Percentiles rank a stretch among this genome's conserved stretches.
These are phyloP conservation scores for Penicillium desertorum DNA, from an alignment of 495 filamentous ascomycete species.

Conservation along the genomic window DNA sequence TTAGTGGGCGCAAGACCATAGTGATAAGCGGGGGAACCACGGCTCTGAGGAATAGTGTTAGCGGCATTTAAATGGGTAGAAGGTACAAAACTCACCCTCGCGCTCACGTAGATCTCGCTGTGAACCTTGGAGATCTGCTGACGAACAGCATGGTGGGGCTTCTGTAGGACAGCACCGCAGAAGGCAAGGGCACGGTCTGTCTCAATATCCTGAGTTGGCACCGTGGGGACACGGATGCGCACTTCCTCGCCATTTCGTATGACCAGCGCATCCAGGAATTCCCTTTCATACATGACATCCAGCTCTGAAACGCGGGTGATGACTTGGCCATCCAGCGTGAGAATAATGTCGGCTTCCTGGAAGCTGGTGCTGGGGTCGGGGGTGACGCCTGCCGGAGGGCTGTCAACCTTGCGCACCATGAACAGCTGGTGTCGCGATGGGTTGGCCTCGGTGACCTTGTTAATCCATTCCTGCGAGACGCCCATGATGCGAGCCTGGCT, in stretches of 20 bases:
- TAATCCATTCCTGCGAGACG: constrained; percentile 92
- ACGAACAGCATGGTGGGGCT: constrained; percentile 91
- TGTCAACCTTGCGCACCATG: constrained; percentile 94
- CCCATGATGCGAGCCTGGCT: constrained; percentile 98
- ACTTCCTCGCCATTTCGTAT: constrained; percentile 84
- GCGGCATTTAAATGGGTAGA: background rate
- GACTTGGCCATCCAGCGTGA: constrained; percentile 85
- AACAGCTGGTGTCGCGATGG: constrained; percentile 93
- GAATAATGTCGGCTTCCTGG: constrained; percentile 87
- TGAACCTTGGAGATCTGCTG: constrained; percentile 98
- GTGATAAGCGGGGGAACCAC: constrained; percentile 86
- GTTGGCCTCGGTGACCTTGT: constrained; percentile 80
- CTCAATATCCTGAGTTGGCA: constrained; percentile 85
- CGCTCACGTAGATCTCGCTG: constrained; percentile 94
- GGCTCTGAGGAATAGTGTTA: constrained; percentile 39
- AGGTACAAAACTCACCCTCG: constrained; percentile 54
- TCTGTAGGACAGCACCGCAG: constrained; percentile 91
- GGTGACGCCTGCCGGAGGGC: constrained; percentile 52
- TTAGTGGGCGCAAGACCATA: constrained; percentile 94
- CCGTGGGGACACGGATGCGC: constrained; percentile 75
- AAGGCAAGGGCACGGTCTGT: constrained; percentile 89
- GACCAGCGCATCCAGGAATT: constrained; percentile 77
- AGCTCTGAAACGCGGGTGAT: constrained; percentile 91
- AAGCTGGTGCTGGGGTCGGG: constrained; percentile 47
- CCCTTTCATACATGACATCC: constrained; percentile 93